Evolutionary conservation across 1,284 basidiomycete species (phyloP).

Genomic region (Rhodotorula sp.): DNA sequence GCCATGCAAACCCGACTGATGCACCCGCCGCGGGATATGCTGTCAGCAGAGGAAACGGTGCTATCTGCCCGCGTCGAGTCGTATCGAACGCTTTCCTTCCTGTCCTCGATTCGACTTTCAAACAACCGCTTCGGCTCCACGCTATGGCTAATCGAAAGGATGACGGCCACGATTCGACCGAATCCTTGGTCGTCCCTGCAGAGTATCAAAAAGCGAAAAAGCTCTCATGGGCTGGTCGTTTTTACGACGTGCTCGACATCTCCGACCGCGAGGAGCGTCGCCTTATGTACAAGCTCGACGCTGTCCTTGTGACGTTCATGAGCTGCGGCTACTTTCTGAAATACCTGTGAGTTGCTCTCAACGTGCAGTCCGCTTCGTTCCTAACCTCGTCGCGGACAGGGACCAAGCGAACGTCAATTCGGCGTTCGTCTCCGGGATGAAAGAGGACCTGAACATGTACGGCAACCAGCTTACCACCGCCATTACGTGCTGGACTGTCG

Average conservation of each 20-base stretch:
- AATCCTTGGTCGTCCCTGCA: neutral
- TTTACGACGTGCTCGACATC: slow-evolving; percentile 45
- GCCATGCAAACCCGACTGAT: too few relatives aligned
- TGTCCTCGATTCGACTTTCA: too few relatives aligned
- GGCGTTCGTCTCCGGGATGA: slow-evolving; percentile 19
- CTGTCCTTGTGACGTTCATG: slow-evolving; percentile 43
- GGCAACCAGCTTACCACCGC: slow-evolving; percentile 46
- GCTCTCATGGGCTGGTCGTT: slow-evolving; percentile 27
- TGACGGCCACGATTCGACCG: neutral
- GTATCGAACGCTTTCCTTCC: too few relatives aligned
- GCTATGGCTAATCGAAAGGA: neutral
- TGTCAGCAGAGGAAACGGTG: too few relatives aligned
- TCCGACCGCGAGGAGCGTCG: slow-evolving; percentile 45
- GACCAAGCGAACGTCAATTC: slow-evolving; percentile 40
- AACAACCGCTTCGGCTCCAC: too few relatives aligned
- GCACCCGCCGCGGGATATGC: too few relatives aligned
- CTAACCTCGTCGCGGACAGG: neutral
- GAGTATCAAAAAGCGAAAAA: slow-evolving; percentile 5
- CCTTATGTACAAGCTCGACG: slow-evolving; percentile 48
- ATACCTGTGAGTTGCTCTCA: slow-evolving; percentile 20
- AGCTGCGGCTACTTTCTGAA: slow-evolving; percentile 47
- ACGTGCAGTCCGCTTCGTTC: neutral
- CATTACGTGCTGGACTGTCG: slow-evolving; percentile 46
- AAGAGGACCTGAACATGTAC: slow-evolving; percentile 36
- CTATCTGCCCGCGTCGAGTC: too few relatives aligned